Evolutionary conservation across 2,329 filamentous ascomycete genomes (phyloP), one percentile per base, ranked within the genome.

Genomic region (Curvularia spicifera): DNA sequence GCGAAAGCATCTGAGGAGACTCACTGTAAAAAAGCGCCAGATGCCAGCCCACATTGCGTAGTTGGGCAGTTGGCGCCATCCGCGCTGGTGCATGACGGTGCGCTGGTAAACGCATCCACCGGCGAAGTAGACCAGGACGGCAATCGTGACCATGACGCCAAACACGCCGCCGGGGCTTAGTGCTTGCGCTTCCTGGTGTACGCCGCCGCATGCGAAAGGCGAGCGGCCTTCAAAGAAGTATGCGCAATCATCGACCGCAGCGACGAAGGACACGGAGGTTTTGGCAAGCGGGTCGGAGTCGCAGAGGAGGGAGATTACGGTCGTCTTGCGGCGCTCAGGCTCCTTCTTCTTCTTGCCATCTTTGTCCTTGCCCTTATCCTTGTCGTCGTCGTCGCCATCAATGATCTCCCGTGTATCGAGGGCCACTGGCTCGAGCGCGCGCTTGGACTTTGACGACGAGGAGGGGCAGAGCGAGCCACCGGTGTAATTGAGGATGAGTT

Each of bases 161-260:
- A 99, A 99, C 12, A 99, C 84, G 77, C 81, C 92, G 79, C 75
- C 90, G 71, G 77, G 95, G 80, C 72, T 91, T 78, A 82, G 89
- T 10, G 82, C 82, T 57, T 86, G 83, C 47, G 82, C 81, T 60
- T 82, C 82, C 9, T 80, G 79, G 55, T 86, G 84, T 26, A 87
- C 82, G 81, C 81, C 93, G 78, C 79, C 91, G 83, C 95, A 99
- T 10, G 93, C 94, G 66, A 92, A 90, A 45, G 86, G 84, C 24
- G 91, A 95, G 64, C 94, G 90, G 49, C 93, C 89, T 76, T 98
- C 93, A 80, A 99, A 99, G 78, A 96, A 91, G 79, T 98, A 99
- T 29, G 91, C 87, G 82, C 95, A 99, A 59, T 96, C 89, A 73
- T 98, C 93, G 40, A 91, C 89, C 5, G 93, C 89, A 58, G 91